Evolutionary conservation across 2,329 filamentous ascomycete genomes (phyloP), one percentile per base, ranked within the genome.

Genomic region (Parafenestella ontariensis): DNA sequence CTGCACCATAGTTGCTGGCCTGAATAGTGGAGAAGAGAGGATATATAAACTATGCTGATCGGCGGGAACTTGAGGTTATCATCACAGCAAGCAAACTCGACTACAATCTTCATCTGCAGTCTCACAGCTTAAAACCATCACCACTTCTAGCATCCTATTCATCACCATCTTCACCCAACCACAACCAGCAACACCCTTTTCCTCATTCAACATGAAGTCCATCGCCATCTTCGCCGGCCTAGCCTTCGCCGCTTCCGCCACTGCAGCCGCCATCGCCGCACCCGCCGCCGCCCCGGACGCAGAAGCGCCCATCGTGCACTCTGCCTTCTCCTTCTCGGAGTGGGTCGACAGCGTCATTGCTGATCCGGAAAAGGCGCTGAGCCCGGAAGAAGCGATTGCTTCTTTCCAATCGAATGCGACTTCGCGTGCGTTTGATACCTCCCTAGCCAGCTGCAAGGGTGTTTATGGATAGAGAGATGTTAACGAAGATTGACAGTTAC

Each of bases 271-370:
- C 3, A 18, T 42, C 3, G 6, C 28, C 1, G 11, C 39, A 3
- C 20, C 33, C 9, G 18, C 23, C 3, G 11, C 42, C 11, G 34
- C 5, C 18, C 34, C 13, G 18, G 34, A 23, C 18, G 4, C 7
- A 18, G 43, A 52, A 18, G 28, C 41, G 10, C 17, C 33, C 11
- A 52, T 52, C 18, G 37, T 43, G 2, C 45, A 40, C 13, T 56
- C 54, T 6, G 31, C 17, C 10, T 57, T 57, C 24, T 54, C 54
- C 34, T 54, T 49, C 39, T 24, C 18, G 3, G 24, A 29, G 17
- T 54, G 50, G 54, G 54, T 57, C 23, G 45, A 57, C 31, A 40
- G 10, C n/a, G 3, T 57, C 0, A 42, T 49, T 11, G 28, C 26
- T 15, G 42, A 57, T 15, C 50, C 54, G 15, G 8, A 21, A 0